phyloP scores from a whole-genome alignment of 495 filamentous ascomycete genomes.

The Daldinia loculata region DNA sequence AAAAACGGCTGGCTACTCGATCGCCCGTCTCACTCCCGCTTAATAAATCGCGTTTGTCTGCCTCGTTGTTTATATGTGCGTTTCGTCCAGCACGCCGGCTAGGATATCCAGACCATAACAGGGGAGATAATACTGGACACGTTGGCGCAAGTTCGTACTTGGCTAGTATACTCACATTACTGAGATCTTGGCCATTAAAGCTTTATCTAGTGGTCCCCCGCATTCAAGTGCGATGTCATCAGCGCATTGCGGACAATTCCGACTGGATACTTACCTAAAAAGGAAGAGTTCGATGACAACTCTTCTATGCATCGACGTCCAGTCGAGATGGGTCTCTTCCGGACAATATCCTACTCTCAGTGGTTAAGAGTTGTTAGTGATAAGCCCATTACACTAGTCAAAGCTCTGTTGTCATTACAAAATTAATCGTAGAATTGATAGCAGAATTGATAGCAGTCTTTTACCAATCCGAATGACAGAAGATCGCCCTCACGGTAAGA shows the following conservation, averaged over 20 bases:
- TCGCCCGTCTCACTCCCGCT: not conserved
- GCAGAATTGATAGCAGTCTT: slow-evolving; percentile 32
- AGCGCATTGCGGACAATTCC: slow-evolving; percentile 24
- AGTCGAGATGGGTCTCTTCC: slow-evolving; percentile 32
- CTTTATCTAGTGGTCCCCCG: slow-evolving; percentile 37
- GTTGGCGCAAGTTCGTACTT: slow-evolving; percentile 17
- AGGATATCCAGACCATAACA: slow-evolving; percentile 7
- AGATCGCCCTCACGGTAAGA: slow-evolving; percentile 14
- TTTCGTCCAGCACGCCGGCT: not conserved
- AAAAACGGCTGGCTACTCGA: slow-evolving; percentile 7
- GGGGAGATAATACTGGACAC: not conserved
- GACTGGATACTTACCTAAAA: slow-evolving; percentile 37
- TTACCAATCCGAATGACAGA: slow-evolving; percentile 28
- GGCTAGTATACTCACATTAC: slow-evolving; percentile 10
- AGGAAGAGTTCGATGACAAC: slow-evolving; percentile 38
- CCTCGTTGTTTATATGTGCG: not conserved
- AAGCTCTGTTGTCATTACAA: slow-evolving; percentile 28
- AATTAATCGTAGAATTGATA: slow-evolving; percentile 21
- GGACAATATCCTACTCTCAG: slow-evolving; percentile 21
- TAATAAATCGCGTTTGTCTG: not conserved
- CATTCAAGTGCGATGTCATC: slow-evolving; percentile 32
- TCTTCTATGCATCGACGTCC: slow-evolving; percentile 38
- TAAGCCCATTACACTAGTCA: slow-evolving; percentile 34
- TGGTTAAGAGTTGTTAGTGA: slow-evolving; percentile 23
- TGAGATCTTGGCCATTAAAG: slow-evolving; percentile 17